These are phyloP conservation scores for Pelargonium cotyledonis DNA, from an alignment of 441 rosid genomes.

Conservation along the genomic window DNA sequence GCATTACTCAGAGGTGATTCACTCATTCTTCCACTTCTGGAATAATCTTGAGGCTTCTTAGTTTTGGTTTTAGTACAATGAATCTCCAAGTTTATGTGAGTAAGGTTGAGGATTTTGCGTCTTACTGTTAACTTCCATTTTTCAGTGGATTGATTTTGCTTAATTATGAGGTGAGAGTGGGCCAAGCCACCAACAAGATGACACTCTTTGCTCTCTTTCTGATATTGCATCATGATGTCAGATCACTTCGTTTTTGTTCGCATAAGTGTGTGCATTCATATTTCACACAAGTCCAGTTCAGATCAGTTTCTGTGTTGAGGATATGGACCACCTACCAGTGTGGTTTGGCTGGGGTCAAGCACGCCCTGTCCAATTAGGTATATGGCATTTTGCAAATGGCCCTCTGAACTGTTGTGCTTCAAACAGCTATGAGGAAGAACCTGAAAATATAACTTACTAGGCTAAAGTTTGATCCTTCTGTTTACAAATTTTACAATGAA, in stretches of 20 bases:
- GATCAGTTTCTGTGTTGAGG: not conserved
- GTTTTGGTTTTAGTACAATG: too few relatives aligned
- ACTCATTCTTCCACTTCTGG: too few relatives aligned
- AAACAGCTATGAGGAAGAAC: not conserved
- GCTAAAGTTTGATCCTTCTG: not conserved
- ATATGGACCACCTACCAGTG: not conserved
- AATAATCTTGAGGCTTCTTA: too few relatives aligned
- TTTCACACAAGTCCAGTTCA: not conserved
- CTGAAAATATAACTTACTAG: not conserved
- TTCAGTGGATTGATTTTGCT: too few relatives aligned
- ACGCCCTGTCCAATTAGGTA: not conserved
- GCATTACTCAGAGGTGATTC: conserved; percentile 53
- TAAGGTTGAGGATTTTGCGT: too few relatives aligned
- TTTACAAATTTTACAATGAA: not conserved
- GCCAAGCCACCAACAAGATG: too few relatives aligned
- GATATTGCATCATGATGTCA: too few relatives aligned
- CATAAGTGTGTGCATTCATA: not conserved
- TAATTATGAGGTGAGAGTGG: too few relatives aligned
- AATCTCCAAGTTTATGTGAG: too few relatives aligned
- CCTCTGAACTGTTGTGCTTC: not conserved
- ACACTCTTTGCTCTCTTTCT: too few relatives aligned
- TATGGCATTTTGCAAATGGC: not conserved
- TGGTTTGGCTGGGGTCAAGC: too few relatives aligned
- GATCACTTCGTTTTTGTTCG: not conserved
- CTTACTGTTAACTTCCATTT: too few relatives aligned